phyloP scores from a whole-genome alignment of 2,329 filamentous ascomycete species.

The Fusarium sulawesiense region DNA sequence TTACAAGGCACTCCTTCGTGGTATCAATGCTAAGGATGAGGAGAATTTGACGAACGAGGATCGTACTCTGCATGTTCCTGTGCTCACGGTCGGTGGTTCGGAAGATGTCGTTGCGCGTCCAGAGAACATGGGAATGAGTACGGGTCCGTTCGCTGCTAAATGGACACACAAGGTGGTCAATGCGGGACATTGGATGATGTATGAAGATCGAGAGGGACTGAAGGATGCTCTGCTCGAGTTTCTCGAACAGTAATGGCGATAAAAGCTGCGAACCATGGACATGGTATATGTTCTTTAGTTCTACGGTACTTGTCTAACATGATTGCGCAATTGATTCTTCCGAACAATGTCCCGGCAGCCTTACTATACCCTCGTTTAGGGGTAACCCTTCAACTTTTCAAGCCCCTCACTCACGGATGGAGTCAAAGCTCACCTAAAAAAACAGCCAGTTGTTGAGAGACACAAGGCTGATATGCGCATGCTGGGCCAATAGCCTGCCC shows the following conservation, averaged over 20 bases:
- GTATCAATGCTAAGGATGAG: conserved; percentile 27
- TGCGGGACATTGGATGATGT: conserved; percentile 39
- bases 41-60: conserved; percentile 25
- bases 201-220: conserved; percentile 28
- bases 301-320: not conserved
- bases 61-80: conserved; percentile 33
- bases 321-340: not conserved
- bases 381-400: not conserved
- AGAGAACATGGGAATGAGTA: conserved; percentile 11
- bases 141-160: conserved; percentile 15
- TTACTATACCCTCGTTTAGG: not conserved
- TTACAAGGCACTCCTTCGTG: conserved; percentile 35
- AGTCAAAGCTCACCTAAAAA: not conserved
- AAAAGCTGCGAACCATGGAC: not conserved
- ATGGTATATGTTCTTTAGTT: not conserved
- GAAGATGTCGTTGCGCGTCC: conserved; percentile 26
- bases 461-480: not conserved
- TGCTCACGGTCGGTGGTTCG: conserved; percentile 27
- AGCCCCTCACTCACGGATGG: not conserved
- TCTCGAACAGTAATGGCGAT: not conserved
- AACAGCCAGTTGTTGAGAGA: not conserved
- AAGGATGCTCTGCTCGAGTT: conserved; percentile 27
- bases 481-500: not conserved
- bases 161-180: conserved; percentile 25
- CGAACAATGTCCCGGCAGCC: not conserved